Evolutionary conservation across 306 rosid genomes (phyloP).

Genomic region (Alnus rubra): DNA sequence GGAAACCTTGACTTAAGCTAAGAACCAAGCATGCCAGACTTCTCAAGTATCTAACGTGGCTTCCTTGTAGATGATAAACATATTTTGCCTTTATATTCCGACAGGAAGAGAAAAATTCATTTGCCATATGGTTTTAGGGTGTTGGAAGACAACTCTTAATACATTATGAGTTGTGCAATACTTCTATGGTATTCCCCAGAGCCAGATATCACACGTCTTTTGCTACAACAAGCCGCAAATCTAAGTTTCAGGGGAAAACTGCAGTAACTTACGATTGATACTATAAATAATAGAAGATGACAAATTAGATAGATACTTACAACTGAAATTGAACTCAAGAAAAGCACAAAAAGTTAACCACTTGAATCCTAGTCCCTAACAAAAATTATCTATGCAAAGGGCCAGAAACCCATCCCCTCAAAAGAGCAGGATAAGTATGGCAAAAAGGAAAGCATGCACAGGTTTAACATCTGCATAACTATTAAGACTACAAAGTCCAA

Average conservation of each 20-base stretch:
- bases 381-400: not conserved
- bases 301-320: not conserved
- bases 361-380: not conserved
- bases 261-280: not conserved
- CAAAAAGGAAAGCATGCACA: not conserved
- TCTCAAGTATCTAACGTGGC: not conserved
- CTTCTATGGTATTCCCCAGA: not conserved
- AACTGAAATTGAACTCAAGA: not conserved
- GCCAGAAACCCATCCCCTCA: not conserved
- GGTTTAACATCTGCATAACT: too few relatives aligned
- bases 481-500: too few relatives aligned
- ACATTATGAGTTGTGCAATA: not conserved
- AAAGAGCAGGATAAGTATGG: not conserved
- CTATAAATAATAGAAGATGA: not conserved
- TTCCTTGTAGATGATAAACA: not conserved
- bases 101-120: not conserved
- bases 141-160: not conserved
- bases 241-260: too few relatives aligned
- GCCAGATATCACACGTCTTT: not conserved
- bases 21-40: not conserved
- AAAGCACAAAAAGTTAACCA: not conserved
- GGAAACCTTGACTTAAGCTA: not conserved
- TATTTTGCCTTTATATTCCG: not conserved
- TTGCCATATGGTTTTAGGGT: not conserved
- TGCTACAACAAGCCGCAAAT: not conserved